Evolutionary conservation across 2,329 filamentous ascomycete species (phyloP).

Genomic region (Colletotrichum melonis): DNA sequence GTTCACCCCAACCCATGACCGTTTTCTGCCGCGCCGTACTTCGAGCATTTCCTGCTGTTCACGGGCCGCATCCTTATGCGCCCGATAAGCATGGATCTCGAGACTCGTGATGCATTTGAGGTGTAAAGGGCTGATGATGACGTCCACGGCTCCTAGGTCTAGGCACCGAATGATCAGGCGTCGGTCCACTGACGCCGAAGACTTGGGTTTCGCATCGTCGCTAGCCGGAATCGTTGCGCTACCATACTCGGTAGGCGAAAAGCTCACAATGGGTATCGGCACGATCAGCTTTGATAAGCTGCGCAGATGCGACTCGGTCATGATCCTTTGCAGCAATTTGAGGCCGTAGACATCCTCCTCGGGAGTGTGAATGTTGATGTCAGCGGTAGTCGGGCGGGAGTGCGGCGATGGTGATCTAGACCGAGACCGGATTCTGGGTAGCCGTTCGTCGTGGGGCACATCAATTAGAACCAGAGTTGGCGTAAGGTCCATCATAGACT

Average conservation of each 20-base stretch:
- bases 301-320: slow-evolving; percentile 67
- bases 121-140: slow-evolving; percentile 83
- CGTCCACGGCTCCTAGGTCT: slow-evolving; percentile 87
- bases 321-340: slow-evolving; percentile 64
- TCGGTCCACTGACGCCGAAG: slow-evolving; percentile 49
- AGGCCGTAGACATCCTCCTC: slow-evolving; percentile 67
- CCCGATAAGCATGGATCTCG: slow-evolving; percentile 85
- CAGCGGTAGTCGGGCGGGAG: slow-evolving; percentile 47
- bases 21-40: slow-evolving; percentile 80
- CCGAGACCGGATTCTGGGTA: slow-evolving; percentile 48
- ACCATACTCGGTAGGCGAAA: slow-evolving; percentile 44
- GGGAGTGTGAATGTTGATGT: slow-evolving; percentile 53
- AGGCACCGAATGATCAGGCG: slow-evolving; percentile 76
- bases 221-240: slow-evolving; percentile 42
- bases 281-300: slow-evolving; percentile 68
- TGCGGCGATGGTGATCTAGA: slow-evolving; percentile 59
- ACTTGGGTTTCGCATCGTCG: slow-evolving; percentile 15
- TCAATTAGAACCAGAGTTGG: slow-evolving; percentile 70
- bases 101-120: slow-evolving; percentile 79
- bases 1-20: slow-evolving; percentile 91
- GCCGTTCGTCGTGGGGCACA: slow-evolving; percentile 62
- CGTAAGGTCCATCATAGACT: slow-evolving; percentile 61
- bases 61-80: slow-evolving; percentile 79
- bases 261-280: slow-evolving; percentile 64
- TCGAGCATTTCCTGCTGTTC: slow-evolving; percentile 80